A percentile compares a stretch with the other conserved stretches of the same genome.
Evolutionary conservation across 2,329 filamentous ascomycete genomes (phyloP).

Genomic region (Paecilomyces fulvus): DNA sequence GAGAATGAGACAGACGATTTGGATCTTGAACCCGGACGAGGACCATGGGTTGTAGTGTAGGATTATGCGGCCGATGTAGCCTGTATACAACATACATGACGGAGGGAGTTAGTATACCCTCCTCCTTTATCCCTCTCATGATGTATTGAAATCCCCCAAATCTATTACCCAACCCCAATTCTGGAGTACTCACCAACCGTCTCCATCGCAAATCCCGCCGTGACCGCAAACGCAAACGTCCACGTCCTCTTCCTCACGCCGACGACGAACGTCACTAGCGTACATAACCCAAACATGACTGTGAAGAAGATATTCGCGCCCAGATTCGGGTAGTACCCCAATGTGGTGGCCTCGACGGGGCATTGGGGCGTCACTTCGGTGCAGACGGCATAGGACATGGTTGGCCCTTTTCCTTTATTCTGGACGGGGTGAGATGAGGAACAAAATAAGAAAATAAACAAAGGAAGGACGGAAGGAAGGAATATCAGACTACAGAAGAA

Average conservation of each 20-base stretch:
- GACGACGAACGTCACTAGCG: slow-evolving; percentile 37
- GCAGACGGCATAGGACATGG: slow-evolving; percentile 10
- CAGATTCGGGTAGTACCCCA: slow-evolving; percentile 42
- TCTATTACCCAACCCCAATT: too few species aligned
- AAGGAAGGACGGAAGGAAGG: too few species aligned
- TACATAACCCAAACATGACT: slow-evolving; percentile 38
- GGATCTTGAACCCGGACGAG: slow-evolving; percentile 38
- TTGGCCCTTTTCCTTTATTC: background rate
- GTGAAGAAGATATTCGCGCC: slow-evolving; percentile 40
- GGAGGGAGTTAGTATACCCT: background rate
- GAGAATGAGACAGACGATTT: slow-evolving; percentile 21
- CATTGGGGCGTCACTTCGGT: slow-evolving; percentile 24
- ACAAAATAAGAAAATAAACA: too few species aligned
- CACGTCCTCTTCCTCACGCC: slow-evolving; percentile 42
- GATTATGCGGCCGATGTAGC: slow-evolving; percentile 44
- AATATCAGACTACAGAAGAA: too few species aligned
- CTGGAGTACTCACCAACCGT: slow-evolving; percentile 22
- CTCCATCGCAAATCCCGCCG: slow-evolving; percentile 38
- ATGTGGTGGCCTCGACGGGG: slow-evolving; percentile 31
- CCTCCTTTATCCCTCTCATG: background rate
- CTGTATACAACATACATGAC: background rate
- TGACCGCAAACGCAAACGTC: slow-evolving; percentile 41
- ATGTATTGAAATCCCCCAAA: background rate
- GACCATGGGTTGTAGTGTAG: slow-evolving; percentile 41
- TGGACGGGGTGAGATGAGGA: too few species aligned